Conservation (phyloP, 163 green algal species). For the Trebouxiophyceae sp. region DNA sequence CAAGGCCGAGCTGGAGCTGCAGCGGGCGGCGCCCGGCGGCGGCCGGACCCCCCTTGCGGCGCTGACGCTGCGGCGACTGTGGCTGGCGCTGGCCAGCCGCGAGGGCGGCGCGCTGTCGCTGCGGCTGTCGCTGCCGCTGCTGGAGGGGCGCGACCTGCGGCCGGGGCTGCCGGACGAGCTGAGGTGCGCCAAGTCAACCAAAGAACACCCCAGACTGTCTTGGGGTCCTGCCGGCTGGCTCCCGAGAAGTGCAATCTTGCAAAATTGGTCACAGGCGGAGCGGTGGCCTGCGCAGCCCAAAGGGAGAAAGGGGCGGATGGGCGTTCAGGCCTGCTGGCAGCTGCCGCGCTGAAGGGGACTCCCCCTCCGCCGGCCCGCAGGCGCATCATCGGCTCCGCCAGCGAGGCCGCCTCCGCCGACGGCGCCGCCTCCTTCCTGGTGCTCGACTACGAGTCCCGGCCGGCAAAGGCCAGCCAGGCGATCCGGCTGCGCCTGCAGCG, state of each 20-base stretch:
- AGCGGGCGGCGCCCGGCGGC: constrained; percentile 22
- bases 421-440: constrained; percentile 16
- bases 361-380: too few relatives aligned
- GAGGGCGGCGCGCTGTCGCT: constrained; percentile 55
- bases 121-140: constrained; percentile 51
- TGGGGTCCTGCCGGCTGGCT: too few relatives aligned
- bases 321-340: too few relatives aligned
- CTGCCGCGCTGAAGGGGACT: too few relatives aligned
- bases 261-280: too few relatives aligned
- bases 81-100: constrained; percentile 26
- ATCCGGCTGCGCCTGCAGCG: constrained; percentile 51
- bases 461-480: constrained; percentile 15
- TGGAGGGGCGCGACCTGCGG: constrained; percentile 65
- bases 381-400: too few relatives aligned
- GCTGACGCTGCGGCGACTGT: constrained; percentile 45
- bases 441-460: constrained; percentile 15
- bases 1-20: constrained; percentile 56
- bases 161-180: constrained; percentile 48
- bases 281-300: too few relatives aligned
- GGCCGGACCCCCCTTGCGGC: background rate
- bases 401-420: too few relatives aligned
- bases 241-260: too few relatives aligned
- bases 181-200: too few relatives aligned
- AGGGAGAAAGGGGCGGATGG: too few relatives aligned
- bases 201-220: too few relatives aligned